Evolutionary conservation across 176 grass and related monocot genomes (phyloP).

Genomic region (Guadua angustifolia): DNA sequence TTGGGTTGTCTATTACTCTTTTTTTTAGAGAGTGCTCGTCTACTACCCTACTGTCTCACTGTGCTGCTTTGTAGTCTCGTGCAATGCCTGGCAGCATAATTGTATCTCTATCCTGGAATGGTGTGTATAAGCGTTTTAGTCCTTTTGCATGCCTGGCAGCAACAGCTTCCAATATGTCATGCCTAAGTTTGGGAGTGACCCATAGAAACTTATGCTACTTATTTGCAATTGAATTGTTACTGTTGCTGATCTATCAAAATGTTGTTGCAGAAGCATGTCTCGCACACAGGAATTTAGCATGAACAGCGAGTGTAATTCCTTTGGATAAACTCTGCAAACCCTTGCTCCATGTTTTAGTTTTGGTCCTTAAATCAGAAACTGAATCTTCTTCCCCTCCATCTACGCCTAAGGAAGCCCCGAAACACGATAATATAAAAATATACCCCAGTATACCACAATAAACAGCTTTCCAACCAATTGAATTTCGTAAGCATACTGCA

Average conservation of each 20-base stretch:
- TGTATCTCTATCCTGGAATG: neutral
- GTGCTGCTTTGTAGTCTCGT: no score
- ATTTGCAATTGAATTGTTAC: no score
- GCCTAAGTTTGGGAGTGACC: neutral
- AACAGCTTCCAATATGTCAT: neutral
- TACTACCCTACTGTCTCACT: neutral
- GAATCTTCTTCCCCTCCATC: neutral
- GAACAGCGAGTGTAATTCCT: neutral
- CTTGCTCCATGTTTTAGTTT: neutral
- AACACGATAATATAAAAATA: neutral
- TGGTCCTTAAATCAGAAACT: neutral
- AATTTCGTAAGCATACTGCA: neutral
- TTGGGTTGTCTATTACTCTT: neutral
- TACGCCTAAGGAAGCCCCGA: neutral
- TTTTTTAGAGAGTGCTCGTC: neutral
- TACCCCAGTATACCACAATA: neutral
- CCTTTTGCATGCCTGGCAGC: neutral
- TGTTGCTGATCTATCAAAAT: neutral
- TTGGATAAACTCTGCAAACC: neutral
- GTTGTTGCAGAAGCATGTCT: neutral
- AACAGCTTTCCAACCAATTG: slow-evolving; percentile 25
- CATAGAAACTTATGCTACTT: neutral
- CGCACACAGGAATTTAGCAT: neutral
- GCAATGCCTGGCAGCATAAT: no score
- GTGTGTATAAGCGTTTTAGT: neutral